These are phyloP conservation scores for Talaromyces liani DNA, from an alignment of 495 filamentous ascomycete genomes.

Conservation along the genomic window DNA sequence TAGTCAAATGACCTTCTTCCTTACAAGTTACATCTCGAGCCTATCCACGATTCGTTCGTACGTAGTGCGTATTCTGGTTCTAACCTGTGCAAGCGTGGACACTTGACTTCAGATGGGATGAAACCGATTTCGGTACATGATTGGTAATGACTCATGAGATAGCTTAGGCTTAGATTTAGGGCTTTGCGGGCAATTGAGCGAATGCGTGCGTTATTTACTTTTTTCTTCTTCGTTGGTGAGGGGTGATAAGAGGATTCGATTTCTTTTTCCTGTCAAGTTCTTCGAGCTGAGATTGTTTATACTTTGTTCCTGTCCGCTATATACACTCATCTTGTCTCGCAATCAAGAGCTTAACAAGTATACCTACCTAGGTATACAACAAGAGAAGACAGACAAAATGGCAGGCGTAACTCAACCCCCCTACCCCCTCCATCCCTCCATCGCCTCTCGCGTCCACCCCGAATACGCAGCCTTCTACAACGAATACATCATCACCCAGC, in stretches of 20 bases:
- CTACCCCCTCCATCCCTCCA: conserved; percentile 47
- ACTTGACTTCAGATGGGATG: not conserved
- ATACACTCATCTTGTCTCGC: too few species aligned
- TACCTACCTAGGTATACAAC: too few species aligned
- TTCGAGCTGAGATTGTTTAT: not conserved
- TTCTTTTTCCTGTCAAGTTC: too few species aligned
- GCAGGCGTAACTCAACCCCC: conserved; percentile 34
- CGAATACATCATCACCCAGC: conserved; percentile 40
- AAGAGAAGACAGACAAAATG: conserved; percentile 15
- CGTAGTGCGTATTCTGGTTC: not conserved
- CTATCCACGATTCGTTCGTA: not conserved
- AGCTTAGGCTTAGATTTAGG: not conserved
- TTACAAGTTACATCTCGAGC: not conserved
- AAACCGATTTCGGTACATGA: not conserved
- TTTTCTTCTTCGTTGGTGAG: not conserved
- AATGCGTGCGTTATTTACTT: not conserved
- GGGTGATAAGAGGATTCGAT: not conserved
- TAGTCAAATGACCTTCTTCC: not conserved
- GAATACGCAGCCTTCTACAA: conserved; percentile 51
- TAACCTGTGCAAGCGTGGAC: not conserved
- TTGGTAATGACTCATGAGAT: not conserved
- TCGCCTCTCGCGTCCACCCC: conserved; percentile 38
- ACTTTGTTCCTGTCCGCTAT: not conserved
- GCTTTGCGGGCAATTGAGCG: not conserved
- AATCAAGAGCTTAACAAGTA: too few species aligned